phyloP scores from a whole-genome alignment of 768 basidiomycete genomes.

The Pleurotus eryngii region DNA sequence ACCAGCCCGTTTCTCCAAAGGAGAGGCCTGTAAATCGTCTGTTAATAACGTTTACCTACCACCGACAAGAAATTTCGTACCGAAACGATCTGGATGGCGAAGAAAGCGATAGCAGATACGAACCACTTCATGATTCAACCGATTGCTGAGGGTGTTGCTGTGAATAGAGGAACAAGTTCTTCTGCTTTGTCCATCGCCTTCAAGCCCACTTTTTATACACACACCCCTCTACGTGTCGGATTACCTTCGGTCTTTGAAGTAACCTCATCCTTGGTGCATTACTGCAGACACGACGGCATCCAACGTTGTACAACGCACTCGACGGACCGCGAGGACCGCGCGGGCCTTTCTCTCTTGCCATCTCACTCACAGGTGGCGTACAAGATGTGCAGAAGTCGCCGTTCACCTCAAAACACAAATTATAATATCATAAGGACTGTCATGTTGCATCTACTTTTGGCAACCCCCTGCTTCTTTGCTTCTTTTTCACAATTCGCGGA shows the following conservation, averaged over 20 bases:
- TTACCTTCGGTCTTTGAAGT: conserved; percentile 2
- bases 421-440: background rate
- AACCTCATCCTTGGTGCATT: background rate
- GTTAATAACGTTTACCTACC: too few relatives aligned
- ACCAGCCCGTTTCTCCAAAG: conserved; percentile 31
- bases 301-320: background rate
- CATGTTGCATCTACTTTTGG: background rate
- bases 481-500: too few relatives aligned
- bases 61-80: conserved; percentile 11
- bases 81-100: conserved; percentile 25
- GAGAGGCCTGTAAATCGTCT: background rate
- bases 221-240: background rate
- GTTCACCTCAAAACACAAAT: background rate
- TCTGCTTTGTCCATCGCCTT: background rate
- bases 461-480: too few relatives aligned
- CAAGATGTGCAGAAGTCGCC: background rate
- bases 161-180: conserved; percentile 2
- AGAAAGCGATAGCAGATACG: conserved; percentile 27
- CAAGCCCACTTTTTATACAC: background rate
- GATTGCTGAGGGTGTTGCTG: conserved; percentile 5
- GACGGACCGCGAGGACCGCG: conserved; percentile 4
- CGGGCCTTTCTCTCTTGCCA: background rate
- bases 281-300: background rate
- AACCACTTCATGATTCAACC: conserved; percentile 29
- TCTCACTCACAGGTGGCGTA: background rate